A percentile compares a stretch with the other conserved stretches of the same genome.
Conservation (phyloP, 352 stramenopile species). For the Pythium aquatile region DNA sequence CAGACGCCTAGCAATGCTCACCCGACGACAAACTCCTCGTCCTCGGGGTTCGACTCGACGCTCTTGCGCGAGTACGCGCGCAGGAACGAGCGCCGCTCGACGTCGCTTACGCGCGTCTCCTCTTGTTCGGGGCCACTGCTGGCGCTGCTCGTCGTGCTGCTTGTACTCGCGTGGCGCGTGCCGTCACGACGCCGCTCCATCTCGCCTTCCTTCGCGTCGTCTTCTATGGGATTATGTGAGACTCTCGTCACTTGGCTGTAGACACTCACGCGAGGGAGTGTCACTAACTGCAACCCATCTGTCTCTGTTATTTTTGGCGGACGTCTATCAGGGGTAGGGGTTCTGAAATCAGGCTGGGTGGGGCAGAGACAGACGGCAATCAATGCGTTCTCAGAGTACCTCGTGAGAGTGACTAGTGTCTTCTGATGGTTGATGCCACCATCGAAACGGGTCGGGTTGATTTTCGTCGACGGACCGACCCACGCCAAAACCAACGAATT, state of each 20-base stretch:
- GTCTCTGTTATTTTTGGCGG: slow-evolving; percentile 1
- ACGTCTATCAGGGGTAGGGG: slow-evolving; percentile 3
- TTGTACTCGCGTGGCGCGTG: slow-evolving; percentile 4
- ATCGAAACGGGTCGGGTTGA: neutral
- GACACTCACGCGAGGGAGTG: neutral
- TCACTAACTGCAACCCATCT: neutral
- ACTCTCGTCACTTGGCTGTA: slow-evolving; percentile 4
- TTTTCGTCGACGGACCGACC: neutral
- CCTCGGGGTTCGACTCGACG: slow-evolving; percentile 35
- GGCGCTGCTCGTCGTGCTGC: slow-evolving; percentile 24
- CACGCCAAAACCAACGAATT: slow-evolving; percentile 5
- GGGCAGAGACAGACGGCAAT: neutral
- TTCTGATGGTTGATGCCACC: neutral
- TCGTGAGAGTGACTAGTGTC: slow-evolving; percentile 11
- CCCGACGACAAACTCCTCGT: slow-evolving; percentile 69
- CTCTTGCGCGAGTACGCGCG: slow-evolving; percentile 36
- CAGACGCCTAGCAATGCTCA: slow-evolving; percentile 18
- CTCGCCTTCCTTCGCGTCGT: neutral
- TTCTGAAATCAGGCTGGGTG: neutral
- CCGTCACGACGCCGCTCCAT: slow-evolving; percentile 4
- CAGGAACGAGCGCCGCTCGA: slow-evolving; percentile 28
- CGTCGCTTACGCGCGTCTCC: slow-evolving; percentile 23
- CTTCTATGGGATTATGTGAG: neutral
- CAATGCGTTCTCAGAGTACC: neutral
- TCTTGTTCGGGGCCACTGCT: neutral